A percentile compares a stretch with the other conserved stretches of the same genome.
Evolutionary conservation across 495 filamentous ascomycete species (phyloP).

Genomic region (Astrothelium macrocarpum): DNA sequence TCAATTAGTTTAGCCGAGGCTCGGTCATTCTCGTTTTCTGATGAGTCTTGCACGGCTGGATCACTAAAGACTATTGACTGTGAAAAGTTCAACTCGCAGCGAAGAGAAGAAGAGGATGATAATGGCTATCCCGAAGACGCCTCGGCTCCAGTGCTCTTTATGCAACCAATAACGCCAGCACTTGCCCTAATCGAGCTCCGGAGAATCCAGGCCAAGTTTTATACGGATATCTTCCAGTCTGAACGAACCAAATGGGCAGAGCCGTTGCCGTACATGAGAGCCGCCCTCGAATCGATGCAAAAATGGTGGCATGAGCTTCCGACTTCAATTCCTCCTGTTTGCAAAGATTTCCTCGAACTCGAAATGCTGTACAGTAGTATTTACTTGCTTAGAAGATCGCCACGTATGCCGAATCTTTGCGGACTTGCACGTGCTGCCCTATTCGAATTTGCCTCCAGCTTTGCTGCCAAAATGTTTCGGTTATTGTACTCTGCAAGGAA

Average conservation of each 20-base stretch:
- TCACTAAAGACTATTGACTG: not conserved
- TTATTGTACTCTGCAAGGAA: constrained; percentile 40
- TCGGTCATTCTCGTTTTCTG: constrained; percentile 80
- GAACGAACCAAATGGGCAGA: constrained; percentile 43
- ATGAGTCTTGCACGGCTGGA: constrained; percentile 38
- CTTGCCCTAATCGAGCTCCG: constrained; percentile 66
- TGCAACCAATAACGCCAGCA: constrained; percentile 17
- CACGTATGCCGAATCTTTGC: constrained; percentile 51
- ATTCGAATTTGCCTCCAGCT: constrained; percentile 72
- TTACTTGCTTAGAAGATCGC: constrained; percentile 68
- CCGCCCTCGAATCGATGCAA: constrained; percentile 20
- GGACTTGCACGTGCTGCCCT: constrained; percentile 64
- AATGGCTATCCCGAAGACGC: not conserved
- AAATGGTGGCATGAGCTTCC: constrained; percentile 45
- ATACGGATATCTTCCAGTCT: constrained; percentile 70
- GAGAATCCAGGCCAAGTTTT: constrained; percentile 68
- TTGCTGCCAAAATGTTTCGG: constrained; percentile 48
- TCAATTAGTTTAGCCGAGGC: constrained; percentile 71
- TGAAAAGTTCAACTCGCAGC: constrained; percentile 7
- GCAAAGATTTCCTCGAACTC: constrained; percentile 62
- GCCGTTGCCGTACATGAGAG: constrained; percentile 31
- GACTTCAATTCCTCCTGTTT: constrained; percentile 44
- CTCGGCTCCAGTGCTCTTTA: not conserved
- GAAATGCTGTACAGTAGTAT: constrained; percentile 79
- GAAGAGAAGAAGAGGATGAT: not conserved